phyloP scores from a whole-genome alignment of 805 yeast species.

The Citeromyces matritensis region DNA sequence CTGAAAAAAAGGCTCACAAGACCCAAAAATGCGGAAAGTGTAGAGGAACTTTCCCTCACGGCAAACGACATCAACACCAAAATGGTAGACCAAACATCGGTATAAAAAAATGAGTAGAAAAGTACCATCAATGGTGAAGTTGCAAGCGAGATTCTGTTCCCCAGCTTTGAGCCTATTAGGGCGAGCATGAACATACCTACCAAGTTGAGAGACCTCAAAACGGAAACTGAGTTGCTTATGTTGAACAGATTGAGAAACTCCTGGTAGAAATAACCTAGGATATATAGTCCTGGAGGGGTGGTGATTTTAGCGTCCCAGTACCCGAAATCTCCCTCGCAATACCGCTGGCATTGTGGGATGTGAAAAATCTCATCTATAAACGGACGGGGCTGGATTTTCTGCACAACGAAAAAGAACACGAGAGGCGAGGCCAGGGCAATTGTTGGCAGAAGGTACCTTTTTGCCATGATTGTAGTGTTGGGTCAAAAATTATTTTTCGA shows the following conservation, averaged over 20 bases:
- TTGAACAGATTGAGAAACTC: slow-evolving; percentile 21
- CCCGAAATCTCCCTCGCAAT: slow-evolving; percentile 43
- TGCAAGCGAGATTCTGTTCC: slow-evolving; percentile 15
- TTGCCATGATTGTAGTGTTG: too few species aligned
- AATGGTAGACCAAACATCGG: slow-evolving; percentile 86
- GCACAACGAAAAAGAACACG: neutral
- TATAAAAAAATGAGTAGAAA: slow-evolving; percentile 70
- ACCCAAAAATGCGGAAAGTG: slow-evolving; percentile 37
- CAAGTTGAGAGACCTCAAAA: slow-evolving; percentile 44
- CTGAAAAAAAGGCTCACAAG: slow-evolving; percentile 59
- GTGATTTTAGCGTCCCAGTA: slow-evolving; percentile 85
- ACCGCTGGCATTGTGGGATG: slow-evolving; percentile 59
- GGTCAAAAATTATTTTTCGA: too few species aligned
- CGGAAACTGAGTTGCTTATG: slow-evolving; percentile 16
- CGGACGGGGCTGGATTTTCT: neutral
- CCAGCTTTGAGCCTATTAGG: slow-evolving; percentile 3
- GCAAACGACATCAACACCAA: slow-evolving; percentile 43
- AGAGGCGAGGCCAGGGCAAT: too few species aligned
- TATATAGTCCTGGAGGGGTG: slow-evolving; percentile 90
- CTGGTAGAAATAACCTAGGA: slow-evolving; percentile 22
- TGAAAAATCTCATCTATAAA: slow-evolving; percentile 70
- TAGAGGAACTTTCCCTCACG: slow-evolving; percentile 10
- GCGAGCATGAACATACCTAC: slow-evolving; percentile 34
- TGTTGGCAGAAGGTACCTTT: too few species aligned
- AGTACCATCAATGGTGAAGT: slow-evolving; percentile 60